Percentiles rank a stretch among this genome's conserved stretches.
These are phyloP conservation scores for Cystofilobasidium ferigula DNA, from an alignment of 768 basidiomycete genomes.

Conservation along the genomic window DNA sequence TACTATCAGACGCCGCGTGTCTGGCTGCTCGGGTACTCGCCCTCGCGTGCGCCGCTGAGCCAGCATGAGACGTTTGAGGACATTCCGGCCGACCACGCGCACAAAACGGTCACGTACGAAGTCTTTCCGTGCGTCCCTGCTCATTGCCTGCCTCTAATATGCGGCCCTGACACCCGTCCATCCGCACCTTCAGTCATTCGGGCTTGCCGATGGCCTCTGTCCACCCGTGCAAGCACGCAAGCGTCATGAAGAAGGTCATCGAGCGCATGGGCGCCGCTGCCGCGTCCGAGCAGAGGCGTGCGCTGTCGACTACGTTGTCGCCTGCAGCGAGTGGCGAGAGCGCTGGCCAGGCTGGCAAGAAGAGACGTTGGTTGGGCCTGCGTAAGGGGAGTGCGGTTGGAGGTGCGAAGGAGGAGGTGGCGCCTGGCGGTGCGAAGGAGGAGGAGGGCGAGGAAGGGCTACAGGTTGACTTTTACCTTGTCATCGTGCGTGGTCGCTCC, in stretches of 20 bases:
- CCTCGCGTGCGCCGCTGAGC: slow-evolving; percentile 50
- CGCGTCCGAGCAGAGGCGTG: slow-evolving; percentile 17
- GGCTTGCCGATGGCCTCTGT: slow-evolving; percentile 14
- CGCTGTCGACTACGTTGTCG: not conserved
- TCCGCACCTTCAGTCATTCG: not conserved
- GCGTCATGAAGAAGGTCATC: slow-evolving; percentile 87
- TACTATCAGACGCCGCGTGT: slow-evolving; percentile 97
- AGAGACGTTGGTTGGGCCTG: slow-evolving; percentile 61
- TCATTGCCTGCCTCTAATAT: not conserved
- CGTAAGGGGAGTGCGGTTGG: slow-evolving; percentile 56
- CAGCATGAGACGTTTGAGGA: slow-evolving; percentile 93
- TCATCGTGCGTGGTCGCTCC: slow-evolving; percentile 8
- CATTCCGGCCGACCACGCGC: slow-evolving; percentile 89
- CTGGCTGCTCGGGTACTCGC: slow-evolving; percentile 91
- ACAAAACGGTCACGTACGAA: slow-evolving; percentile 98
- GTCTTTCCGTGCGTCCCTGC: slow-evolving; percentile 75
- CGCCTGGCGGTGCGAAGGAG: slow-evolving; percentile 42
- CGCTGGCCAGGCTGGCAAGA: not conserved
- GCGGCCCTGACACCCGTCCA: not conserved
- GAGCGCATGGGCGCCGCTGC: slow-evolving; percentile 23
- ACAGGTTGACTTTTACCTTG: slow-evolving; percentile 82
- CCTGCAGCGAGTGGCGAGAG: not conserved
- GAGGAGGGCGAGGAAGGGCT: slow-evolving; percentile 70
- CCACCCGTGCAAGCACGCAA: slow-evolving; percentile 46
- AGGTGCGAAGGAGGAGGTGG: slow-evolving; percentile 48